Evolutionary conservation across 345 rosid genomes (phyloP).

Genomic region (Hibiscus syriacus): DNA sequence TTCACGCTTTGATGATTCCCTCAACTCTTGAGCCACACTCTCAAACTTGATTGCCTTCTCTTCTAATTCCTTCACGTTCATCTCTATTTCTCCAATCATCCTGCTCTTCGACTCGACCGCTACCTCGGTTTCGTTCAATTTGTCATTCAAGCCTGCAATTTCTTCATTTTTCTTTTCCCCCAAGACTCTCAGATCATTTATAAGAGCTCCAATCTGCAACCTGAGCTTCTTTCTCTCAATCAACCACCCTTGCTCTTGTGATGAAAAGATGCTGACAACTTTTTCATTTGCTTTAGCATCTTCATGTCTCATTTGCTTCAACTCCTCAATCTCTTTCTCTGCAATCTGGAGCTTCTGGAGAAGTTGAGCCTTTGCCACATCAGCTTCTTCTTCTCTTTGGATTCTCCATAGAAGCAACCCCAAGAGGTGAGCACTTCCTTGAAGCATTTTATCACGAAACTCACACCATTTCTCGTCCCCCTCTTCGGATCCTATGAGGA

Average conservation of each 20-base stretch:
- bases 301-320: conserved; percentile 58
- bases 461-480: conserved; percentile 50
- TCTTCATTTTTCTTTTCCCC: conserved; percentile 43
- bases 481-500: conserved; percentile 29
- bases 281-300: conserved; percentile 95
- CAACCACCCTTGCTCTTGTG: conserved; percentile 85
- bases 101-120: conserved; percentile 48
- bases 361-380: conserved; percentile 29
- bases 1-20: conserved; percentile 43
- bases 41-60: conserved; percentile 45
- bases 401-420: conserved; percentile 66
- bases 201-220: conserved; percentile 55
- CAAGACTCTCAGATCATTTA: conserved; percentile 40
- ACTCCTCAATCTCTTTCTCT: conserved; percentile 47
- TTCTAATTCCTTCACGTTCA: conserved; percentile 46
- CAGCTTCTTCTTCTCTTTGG: conserved; percentile 36
- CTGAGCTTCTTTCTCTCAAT: conserved; percentile 51
- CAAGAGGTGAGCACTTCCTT: conserved; percentile 54
- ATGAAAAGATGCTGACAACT: conserved; percentile 74
- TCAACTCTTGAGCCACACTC: conserved; percentile 41
- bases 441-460: conserved; percentile 47
- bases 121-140: conserved; percentile 49
- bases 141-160: conserved; percentile 38
- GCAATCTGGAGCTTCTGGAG: conserved; percentile 42
- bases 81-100: conserved; percentile 43